phyloP scores from a whole-genome alignment of 495 filamentous ascomycete species.

The Talaromyces liani region DNA sequence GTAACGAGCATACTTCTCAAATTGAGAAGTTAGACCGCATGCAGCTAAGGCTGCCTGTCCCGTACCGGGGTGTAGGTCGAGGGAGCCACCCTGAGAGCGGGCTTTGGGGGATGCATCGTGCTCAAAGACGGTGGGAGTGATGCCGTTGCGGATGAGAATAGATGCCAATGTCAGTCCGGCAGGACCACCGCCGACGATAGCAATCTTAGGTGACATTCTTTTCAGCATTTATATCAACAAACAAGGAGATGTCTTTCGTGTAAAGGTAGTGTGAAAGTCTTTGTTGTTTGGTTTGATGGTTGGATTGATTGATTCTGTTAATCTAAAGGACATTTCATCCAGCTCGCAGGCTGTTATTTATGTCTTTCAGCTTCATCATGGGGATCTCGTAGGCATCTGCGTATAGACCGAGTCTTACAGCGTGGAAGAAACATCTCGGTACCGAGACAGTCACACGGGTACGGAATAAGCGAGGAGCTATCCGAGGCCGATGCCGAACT shows the following conservation, averaged over 20 bases:
- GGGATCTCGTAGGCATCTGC: too few relatives aligned
- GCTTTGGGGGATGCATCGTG: slow-evolving; percentile 23
- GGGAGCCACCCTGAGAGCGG: slow-evolving; percentile 41
- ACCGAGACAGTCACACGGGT: neutral
- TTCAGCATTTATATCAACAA: neutral
- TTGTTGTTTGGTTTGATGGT: neutral
- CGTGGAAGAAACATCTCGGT: neutral
- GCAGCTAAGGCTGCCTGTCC: slow-evolving; percentile 47
- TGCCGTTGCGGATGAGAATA: slow-evolving; percentile 39
- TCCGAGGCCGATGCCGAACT: neutral
- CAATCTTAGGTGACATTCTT: slow-evolving; percentile 13
- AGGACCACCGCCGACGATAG: slow-evolving; percentile 53
- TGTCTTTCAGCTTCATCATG: neutral
- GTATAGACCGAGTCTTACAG: neutral
- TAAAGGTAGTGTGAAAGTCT: neutral
- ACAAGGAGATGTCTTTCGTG: neutral
- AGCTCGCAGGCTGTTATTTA: neutral
- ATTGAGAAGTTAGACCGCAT: slow-evolving; percentile 42
- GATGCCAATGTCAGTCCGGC: slow-evolving; percentile 50
- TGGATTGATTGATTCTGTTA: neutral
- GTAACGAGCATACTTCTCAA: slow-evolving; percentile 31
- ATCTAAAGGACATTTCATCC: neutral
- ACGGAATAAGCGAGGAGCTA: neutral
- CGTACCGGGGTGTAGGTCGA: slow-evolving; percentile 46
- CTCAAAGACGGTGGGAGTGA: slow-evolving; percentile 48